phyloP scores from a whole-genome alignment of 116 monocot genomes.

The Cymodocea nodosa region DNA sequence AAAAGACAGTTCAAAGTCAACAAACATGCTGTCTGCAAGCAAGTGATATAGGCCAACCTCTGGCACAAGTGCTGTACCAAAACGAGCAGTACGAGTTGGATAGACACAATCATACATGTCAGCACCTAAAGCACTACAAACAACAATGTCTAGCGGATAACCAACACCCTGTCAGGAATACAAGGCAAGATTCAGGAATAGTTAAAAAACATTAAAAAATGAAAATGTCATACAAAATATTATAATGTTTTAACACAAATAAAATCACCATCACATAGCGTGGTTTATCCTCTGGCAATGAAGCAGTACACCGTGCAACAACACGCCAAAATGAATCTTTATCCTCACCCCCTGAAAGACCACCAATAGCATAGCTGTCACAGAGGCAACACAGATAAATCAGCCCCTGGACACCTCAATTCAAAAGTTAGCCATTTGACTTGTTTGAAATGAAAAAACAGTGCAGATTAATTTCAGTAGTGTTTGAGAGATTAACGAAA shows the following conservation, averaged over 20 bases:
- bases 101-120: conserved; percentile 99
- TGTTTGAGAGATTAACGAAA: no score
- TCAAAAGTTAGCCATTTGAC: neutral
- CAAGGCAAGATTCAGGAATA: neutral
- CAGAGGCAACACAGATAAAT: conserved; percentile 22
- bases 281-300: conserved; percentile 89
- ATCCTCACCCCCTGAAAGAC: conserved; percentile 97
- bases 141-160: conserved; percentile 98
- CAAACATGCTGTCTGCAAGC: neutral
- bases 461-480: no score
- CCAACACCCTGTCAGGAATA: conserved; percentile 68
- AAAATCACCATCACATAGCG: conserved; percentile 87
- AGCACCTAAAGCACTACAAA: conserved; percentile 97
- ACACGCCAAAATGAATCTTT: conserved; percentile 99
- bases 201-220: neutral
- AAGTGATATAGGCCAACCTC: conserved; percentile 35
- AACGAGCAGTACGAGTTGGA: conserved; percentile 97
- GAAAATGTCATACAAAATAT: neutral
- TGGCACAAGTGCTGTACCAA: conserved; percentile 93
- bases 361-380: conserved; percentile 97
- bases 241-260: neutral
- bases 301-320: conserved; percentile 94
- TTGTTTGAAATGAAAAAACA: no score
- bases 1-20: no score
- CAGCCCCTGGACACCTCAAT: neutral